Base-by-base conservation (phyloP, 2,329 filamentous ascomycete genomes). In the Pezicula radicicola region DNA sequence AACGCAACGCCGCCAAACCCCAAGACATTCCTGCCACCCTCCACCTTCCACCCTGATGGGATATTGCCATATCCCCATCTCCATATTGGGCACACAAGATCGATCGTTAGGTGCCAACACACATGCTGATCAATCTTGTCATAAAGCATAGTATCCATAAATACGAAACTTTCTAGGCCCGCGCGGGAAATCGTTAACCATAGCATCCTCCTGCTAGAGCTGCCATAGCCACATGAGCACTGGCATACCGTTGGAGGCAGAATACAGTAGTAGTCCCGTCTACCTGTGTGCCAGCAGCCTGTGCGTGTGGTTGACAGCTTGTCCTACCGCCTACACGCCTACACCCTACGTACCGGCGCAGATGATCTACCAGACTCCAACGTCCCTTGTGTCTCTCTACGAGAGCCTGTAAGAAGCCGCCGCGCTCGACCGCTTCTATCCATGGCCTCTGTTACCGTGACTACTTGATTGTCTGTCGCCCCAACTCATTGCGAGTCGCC, bases 401-500 rank as follows among this genome's bases (percentile, higher is more conserved):
- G 44, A 57, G 57, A 62, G 58, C 61, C 64, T 66, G 64, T 65
- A 59, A 62, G 60, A 63, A 65, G 63, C 63, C 63, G 63, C 58
- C 48, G 59, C 56, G 57, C 59, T 63, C 55, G 55, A 63, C 51
- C 55, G 59, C 60, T 45, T 28, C 42, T 66, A 63, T 69, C 62
- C 59, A 70, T 71, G 68, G 69, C 68, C 66, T 67, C 60, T 59
- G 55, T 56, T 63, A 61, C 55, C 53, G 63, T 60, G 61, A 55
- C 57, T 60, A 54, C 58, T 57, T 65, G 58, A 66, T 49, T 68
- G 65, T 74, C 73, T 75, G 73, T 69, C 65, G 63, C 64, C 68
- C 30, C 68, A 79, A 71, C 36, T 33, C 37, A 19, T 45, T 16
- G 53, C 56, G 54, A 60, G 60, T 55, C 57, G 55, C 49, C 56